Conservation (phyloP, 2,329 filamentous ascomycete genomes). For the Epichloe gansuensis region DNA sequence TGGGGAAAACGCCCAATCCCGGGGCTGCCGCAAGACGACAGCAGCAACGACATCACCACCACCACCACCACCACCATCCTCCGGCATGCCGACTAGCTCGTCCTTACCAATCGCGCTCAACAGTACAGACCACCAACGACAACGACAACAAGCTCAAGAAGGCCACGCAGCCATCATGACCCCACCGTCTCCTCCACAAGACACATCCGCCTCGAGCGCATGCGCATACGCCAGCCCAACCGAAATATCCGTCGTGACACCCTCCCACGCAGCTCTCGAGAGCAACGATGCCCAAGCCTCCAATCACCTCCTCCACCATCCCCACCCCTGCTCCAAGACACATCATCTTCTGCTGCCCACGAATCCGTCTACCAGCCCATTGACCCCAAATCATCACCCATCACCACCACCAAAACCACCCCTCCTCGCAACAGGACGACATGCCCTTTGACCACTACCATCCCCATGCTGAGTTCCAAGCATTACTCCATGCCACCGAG, state of each 20-base stretch:
- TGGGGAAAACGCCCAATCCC: constrained; percentile 41
- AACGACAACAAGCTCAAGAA: constrained; percentile 10
- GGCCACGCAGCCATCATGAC: constrained; percentile 16
- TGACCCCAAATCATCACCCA: constrained; percentile 44
- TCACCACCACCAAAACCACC: constrained; percentile 20
- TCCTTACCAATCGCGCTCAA: neutral
- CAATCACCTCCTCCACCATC: constrained; percentile 4
- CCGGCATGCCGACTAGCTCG: neutral
- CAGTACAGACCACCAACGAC: neutral
- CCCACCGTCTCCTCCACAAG: constrained; percentile 14
- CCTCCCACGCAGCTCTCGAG: neutral
- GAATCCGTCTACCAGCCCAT: constrained; percentile 37
- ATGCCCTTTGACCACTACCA: constrained; percentile 29
- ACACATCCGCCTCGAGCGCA: constrained; percentile 20
- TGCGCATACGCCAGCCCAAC: constrained; percentile 36
- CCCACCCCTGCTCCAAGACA: constrained; percentile 18
- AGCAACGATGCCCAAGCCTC: neutral
- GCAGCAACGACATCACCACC: neutral
- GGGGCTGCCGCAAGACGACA: constrained; percentile 13
- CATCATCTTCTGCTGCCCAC: constrained; percentile 12
- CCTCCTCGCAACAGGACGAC: constrained; percentile 13
- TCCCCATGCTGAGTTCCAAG: constrained; percentile 39
- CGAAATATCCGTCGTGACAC: constrained; percentile 32
- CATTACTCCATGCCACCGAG: constrained; percentile 37
- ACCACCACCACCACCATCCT: no score